Evolutionary conservation across 1,139 yeast species (phyloP), one percentile per base, ranked within the genome.

Genomic region (Candida sp.): DNA sequence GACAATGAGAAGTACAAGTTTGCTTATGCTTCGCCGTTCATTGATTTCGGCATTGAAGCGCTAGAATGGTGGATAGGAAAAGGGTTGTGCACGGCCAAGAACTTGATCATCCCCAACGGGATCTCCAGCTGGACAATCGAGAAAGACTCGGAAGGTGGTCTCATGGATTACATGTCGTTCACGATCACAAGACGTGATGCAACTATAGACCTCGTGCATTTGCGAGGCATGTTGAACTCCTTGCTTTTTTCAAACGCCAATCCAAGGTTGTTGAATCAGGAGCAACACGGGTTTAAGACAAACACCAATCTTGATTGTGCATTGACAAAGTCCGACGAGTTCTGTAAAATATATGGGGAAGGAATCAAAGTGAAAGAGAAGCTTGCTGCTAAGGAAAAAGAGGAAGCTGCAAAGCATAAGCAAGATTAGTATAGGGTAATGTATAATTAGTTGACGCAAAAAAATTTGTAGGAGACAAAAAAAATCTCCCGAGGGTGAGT

Each of bases 401-500:
- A 40, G 30, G 43, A 40, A 12, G 31, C 31, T 38, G 42, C 11
- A 38, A 38, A 38, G 22, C 23, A 38, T 11, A 26, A 38, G 22
- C 11, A 26, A 26, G 17, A n/a, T 38, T 38, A 38, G 17, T 17
- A 17, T 17, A 17, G 17, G 17, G 2, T 17, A 17, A 17, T 17
- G 17, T 17, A 17, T 17, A 2, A 17, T 2, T 17, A 17, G 17
- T 17, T 17, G 17, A 38, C 7, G 30, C 6, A 34, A 30, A 27
- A 37, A 44, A 42, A 22, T 11, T 17, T n/a, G 3, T 2, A 32
- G 23, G 47, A 47, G 9, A 47, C 27, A 46, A 51, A 49, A 53
- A 53, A 65, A 83, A 76, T 85, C 89, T 84, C 89, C 85, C 80
- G 88, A 85, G 88, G 86, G 89, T 80, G 89, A 84, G 83, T 85